These are phyloP conservation scores for Saccharomyces hybrid DNA, from an alignment of 1,139 yeast genomes.

Conservation along the genomic window DNA sequence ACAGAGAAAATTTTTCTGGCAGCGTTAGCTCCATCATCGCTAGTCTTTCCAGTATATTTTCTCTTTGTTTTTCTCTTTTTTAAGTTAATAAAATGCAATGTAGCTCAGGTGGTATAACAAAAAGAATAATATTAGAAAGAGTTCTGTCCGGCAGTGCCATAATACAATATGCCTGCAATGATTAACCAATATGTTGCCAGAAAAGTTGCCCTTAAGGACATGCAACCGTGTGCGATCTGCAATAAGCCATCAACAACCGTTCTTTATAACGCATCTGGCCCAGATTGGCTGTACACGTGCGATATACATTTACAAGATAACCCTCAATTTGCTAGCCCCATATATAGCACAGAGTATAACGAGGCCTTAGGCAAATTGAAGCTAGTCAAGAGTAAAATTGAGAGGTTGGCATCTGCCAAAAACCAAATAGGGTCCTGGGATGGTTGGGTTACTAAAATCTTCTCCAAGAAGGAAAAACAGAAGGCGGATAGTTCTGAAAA, in stretches of 20 bases:
- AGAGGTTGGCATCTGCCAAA: constrained; percentile 12
- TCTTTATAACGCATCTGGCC: constrained; percentile 26
- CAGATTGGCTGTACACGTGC: constrained; percentile 67
- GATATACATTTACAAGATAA: constrained; percentile 53
- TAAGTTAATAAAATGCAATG: too few relatives aligned
- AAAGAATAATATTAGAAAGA: too few relatives aligned
- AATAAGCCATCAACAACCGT: constrained; percentile 56
- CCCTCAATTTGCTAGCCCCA: constrained; percentile 51
- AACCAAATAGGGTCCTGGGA: constrained; percentile 29
- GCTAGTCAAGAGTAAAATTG: constrained; percentile 38
- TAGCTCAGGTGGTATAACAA: too few relatives aligned
- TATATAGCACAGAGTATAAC: constrained; percentile 42
- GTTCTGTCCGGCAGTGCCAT: background rate
- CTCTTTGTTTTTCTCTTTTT: background rate
- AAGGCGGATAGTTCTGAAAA: constrained; percentile 17
- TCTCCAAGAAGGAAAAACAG: constrained; percentile 27
- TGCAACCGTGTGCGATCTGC: constrained; percentile 59
- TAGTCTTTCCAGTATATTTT: background rate
- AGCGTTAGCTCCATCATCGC: background rate
- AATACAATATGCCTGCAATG: constrained; percentile 11
- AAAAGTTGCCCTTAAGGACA: constrained; percentile 47
- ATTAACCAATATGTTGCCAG: constrained; percentile 31
- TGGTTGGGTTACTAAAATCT: constrained; percentile 29
- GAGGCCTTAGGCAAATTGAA: constrained; percentile 37
- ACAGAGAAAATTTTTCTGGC: background rate